phyloP scores from a whole-genome alignment of 2,329 filamentous ascomycete genomes.

The Lojkania enalia region DNA sequence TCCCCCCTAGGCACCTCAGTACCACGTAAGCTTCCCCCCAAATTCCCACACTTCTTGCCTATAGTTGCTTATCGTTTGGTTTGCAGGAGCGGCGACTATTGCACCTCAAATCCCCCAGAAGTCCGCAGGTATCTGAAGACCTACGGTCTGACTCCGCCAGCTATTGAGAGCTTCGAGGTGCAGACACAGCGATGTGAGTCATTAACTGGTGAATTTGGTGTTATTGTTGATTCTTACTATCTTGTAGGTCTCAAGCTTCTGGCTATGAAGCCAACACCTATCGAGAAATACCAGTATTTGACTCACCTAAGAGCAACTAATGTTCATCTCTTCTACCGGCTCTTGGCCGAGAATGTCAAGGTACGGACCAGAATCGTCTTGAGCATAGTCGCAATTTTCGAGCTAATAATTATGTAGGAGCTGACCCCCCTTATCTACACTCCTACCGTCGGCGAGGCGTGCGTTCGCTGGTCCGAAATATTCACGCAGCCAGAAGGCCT shows the following conservation, averaged over 20 bases:
- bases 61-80: constrained; percentile 15
- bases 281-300: constrained; percentile 85
- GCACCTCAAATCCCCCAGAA: constrained; percentile 54
- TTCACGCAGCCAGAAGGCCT: constrained; percentile 93
- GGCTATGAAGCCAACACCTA: constrained; percentile 66
- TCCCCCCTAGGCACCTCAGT: constrained; percentile 42
- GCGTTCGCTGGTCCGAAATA: constrained; percentile 91
- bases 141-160: constrained; percentile 57
- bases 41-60: constrained; percentile 2
- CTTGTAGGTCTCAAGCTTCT: constrained; percentile 77
- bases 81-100: constrained; percentile 51
- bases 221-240: too few species aligned
- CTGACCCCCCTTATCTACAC: constrained; percentile 86
- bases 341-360: constrained; percentile 74
- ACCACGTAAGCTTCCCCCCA: constrained; percentile 36
- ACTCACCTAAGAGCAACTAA: constrained; percentile 75
- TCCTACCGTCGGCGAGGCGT: constrained; percentile 92
- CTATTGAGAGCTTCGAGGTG: constrained; percentile 53
- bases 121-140: constrained; percentile 56
- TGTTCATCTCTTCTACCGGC: constrained; percentile 77
- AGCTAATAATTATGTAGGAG: constrained; percentile 57
- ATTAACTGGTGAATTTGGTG: too few species aligned
- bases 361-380: constrained; percentile 35
- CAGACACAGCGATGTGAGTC: constrained; percentile 55
- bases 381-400: not conserved